Evolutionary conservation across 768 basidiomycete species (phyloP).

Genomic region (Crepidotus variabilis): DNA sequence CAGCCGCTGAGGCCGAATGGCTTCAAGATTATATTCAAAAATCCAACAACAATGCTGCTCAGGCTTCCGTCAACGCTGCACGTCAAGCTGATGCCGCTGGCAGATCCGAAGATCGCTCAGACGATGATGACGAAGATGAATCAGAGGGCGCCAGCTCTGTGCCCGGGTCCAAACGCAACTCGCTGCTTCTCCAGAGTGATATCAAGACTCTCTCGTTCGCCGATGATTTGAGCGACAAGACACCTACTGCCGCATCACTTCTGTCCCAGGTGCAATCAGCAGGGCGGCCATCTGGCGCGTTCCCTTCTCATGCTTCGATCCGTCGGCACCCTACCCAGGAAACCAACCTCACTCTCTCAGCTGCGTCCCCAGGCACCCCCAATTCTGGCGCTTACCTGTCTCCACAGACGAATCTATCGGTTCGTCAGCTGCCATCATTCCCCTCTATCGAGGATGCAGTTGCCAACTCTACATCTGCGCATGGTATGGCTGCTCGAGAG

Average conservation of each 20-base stretch:
- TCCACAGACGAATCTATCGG: constrained; percentile 53
- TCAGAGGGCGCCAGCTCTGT: constrained; percentile 69
- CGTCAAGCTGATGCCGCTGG: constrained; percentile 59
- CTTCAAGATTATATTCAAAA: constrained; percentile 90
- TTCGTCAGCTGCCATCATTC: constrained; percentile 76
- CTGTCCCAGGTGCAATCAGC: constrained; percentile 75
- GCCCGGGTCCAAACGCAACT: constrained; percentile 67
- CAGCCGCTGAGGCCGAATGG: constrained; percentile 87
- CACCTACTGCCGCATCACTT: constrained; percentile 75
- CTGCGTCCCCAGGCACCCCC: constrained; percentile 53
- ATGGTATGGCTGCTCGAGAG: constrained; percentile 77
- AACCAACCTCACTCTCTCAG: constrained; percentile 46
- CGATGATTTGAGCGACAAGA: constrained; percentile 78
- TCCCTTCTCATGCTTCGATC: constrained; percentile 71
- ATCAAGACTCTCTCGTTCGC: constrained; percentile 54
- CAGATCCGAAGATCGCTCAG: constrained; percentile 68
- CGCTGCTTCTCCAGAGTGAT: constrained; percentile 62
- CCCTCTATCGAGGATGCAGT: constrained; percentile 86
- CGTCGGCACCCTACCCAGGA: constrained; percentile 70
- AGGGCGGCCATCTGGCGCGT: constrained; percentile 54
- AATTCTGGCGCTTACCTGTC: constrained; percentile 45
- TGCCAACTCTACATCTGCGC: constrained; percentile 66
- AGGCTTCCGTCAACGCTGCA: constrained; percentile 71
- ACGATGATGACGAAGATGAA: constrained; percentile 86
- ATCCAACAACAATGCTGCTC: constrained; percentile 82